phyloP scores from a whole-genome alignment of 257 asterid genomes.

The Sherardia arvensis region DNA sequence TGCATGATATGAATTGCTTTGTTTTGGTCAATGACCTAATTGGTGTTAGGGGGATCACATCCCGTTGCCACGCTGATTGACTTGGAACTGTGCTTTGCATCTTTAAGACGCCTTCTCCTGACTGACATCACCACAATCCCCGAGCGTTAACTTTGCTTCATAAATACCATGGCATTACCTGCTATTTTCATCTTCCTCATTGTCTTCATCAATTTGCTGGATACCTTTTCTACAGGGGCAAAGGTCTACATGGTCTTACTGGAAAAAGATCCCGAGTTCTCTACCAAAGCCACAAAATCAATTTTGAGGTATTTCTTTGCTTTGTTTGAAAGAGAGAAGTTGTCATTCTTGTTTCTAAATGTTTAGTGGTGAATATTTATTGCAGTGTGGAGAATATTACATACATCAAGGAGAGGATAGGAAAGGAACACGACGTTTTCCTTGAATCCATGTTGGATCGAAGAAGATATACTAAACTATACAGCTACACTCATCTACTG shows the following conservation, averaged over 20 bases:
- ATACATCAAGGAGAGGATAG: conserved; percentile 14
- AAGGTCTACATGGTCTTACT: conserved; percentile 43
- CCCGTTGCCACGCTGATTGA: background rate
- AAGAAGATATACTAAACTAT: conserved; percentile 39
- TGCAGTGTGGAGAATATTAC: conserved; percentile 15
- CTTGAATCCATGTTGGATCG: conserved; percentile 33
- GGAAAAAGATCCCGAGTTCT: conserved; percentile 37
- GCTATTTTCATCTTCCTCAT: conserved; percentile 16
- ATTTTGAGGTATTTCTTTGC: conserved; percentile 5
- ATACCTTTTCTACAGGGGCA: conserved; percentile 21
- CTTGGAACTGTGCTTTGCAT: conserved; percentile 1
- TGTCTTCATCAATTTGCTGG: conserved; percentile 11
- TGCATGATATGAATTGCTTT: conserved; percentile 3
- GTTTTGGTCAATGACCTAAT: conserved; percentile 6
- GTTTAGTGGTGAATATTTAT: background rate
- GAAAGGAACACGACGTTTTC: conserved; percentile 29
- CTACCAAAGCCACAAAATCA: conserved; percentile 5
- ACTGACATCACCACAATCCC: background rate
- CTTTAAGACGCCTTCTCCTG: conserved; percentile 2
- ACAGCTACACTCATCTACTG: conserved; percentile 57
- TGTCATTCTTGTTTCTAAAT: background rate
- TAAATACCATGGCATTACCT: conserved; percentile 22
- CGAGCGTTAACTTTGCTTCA: background rate
- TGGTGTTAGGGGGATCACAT: background rate
- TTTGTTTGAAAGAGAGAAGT: background rate